Evolutionary conservation across 2,329 filamentous ascomycete genomes (phyloP), one percentile per base, ranked within the genome.

Genomic region (Alternaria panax): DNA sequence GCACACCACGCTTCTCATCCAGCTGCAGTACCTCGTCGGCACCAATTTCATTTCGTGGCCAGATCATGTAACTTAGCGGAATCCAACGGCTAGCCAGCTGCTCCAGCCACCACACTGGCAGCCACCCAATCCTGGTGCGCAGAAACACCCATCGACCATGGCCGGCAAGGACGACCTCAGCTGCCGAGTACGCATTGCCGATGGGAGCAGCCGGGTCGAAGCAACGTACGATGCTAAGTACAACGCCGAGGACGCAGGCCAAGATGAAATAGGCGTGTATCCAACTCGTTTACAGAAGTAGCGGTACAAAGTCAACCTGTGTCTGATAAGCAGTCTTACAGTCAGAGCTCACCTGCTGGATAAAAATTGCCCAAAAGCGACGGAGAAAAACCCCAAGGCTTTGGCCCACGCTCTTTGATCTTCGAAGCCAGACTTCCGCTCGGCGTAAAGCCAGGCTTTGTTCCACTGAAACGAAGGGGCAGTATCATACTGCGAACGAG

Each of bases 51-150:
- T n/a, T 34, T 7, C 40, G 40, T 20, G 51, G 51, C 51, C 38
- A 53, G 12, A 45, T 22, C 11, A 34, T 7, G 32, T 53, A 53
- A 18, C 28, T 27, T 2, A 53, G 6, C 3, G 51, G 51, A 36
- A 53, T 45, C 25, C 40, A 32, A 25, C 51, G 45, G 40, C 51
- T 53, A 7, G 30, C 27, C 12, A 53, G 7, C 34, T 53, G 51
- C 5, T 28, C 51, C 7, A 53, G 20, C 51, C 51, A 43, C 51
- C 51, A 53, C 16, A 45, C 51, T 7, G 51, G 51, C 18, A 40
- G 51, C 51, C 51, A 53, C 7, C 51, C 51, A 16, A 53, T 27
- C 24, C 50, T 53, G 9, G 51, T 53, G 14, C 40, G 34, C 22
- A 51, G 36, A 27, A 40, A 51, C 3, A 27, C 20, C 47, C 47